Evolutionary conservation across 306 rosid species (phyloP), one percentile per base, ranked within the genome.

Genomic region (Gleditsia sinensis): DNA sequence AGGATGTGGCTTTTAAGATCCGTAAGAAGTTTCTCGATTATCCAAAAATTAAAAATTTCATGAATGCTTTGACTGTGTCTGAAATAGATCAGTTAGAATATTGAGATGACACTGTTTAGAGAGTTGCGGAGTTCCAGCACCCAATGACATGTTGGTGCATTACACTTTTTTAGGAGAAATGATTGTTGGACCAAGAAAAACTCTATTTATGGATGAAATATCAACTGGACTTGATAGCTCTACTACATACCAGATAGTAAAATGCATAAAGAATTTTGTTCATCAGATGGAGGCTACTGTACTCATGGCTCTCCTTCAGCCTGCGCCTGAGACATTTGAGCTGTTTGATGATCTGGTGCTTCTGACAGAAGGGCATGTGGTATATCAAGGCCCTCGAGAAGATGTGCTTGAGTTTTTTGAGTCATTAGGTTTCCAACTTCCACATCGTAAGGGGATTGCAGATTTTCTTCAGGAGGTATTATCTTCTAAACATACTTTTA

Each of bases 391-490:
- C 45, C 93, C 96, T n/a, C 81, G 83, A 75, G 91, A 74, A 13
- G 48, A 85, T 36, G 97, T 86, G 10, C 72, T 93, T 1, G 91
- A 84, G 40, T 89, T 93, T 73, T 91, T 93, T 9, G 97, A 89
- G 81, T 83, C 91, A 43, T 72, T 91, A 53, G 92, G 97, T 50
- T 93, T 93, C 78, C 54, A 55, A 69, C 82, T 88, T 72, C 97
- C 98, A 36, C 84, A 92, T 1, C 89, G 96, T 23, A 91, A 89
- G 83, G 97, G 96, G 6, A 81, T 89, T 21, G 98, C 97, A 27
- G 98, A 93, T 80, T 93, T 93, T 86, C 88, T 93, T 54, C 98
- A 93, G 82, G 97, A 93, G 97, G 98, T 93, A 78, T 43, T 81
- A 84, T 49, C 7, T 6, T 19, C 23, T 0, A 4, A 2, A 3